phyloP scores from a whole-genome alignment of 768 basidiomycete genomes.

The Agaricus blazei region DNA sequence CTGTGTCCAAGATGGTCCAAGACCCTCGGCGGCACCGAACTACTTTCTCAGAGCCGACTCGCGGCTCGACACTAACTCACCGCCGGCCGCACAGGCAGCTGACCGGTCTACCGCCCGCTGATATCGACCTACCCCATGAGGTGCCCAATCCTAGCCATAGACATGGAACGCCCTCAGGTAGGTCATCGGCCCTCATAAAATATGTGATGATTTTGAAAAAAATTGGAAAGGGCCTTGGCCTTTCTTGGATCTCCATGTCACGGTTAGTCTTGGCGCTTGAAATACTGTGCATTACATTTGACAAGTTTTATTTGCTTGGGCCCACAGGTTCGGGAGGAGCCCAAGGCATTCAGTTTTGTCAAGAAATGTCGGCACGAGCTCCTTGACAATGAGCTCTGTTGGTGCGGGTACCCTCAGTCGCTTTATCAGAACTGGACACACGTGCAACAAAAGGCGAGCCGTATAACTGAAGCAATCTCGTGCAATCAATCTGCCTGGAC shows the following conservation, averaged over 20 bases:
- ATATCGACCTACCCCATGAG: slow-evolving; percentile 2
- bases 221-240: slow-evolving; percentile 4
- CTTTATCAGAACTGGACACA: slow-evolving; percentile 46
- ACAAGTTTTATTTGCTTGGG: neutral
- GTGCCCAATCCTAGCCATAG: slow-evolving; percentile 10
- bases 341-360: neutral
- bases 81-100: neutral
- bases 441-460: slow-evolving; percentile 28
- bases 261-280: neutral
- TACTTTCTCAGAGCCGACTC: neutral
- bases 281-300: neutral
- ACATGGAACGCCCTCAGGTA: slow-evolving; percentile 10
- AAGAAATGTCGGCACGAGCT: slow-evolving; percentile 14
- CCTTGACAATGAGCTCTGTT: slow-evolving; percentile 20
- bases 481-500: slow-evolving; percentile 16
- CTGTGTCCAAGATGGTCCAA: slow-evolving; percentile 1
- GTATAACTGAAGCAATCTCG: slow-evolving; percentile 24
- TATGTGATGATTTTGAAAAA: neutral
- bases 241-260: slow-evolving; percentile 7
- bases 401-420: slow-evolving; percentile 30
- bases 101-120: neutral
- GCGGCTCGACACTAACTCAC: neutral
- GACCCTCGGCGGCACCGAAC: neutral
- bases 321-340: neutral
- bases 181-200: neutral